Base-by-base conservation (phyloP, 2,329 filamentous ascomycete species). In the Xylaria sp. region DNA sequence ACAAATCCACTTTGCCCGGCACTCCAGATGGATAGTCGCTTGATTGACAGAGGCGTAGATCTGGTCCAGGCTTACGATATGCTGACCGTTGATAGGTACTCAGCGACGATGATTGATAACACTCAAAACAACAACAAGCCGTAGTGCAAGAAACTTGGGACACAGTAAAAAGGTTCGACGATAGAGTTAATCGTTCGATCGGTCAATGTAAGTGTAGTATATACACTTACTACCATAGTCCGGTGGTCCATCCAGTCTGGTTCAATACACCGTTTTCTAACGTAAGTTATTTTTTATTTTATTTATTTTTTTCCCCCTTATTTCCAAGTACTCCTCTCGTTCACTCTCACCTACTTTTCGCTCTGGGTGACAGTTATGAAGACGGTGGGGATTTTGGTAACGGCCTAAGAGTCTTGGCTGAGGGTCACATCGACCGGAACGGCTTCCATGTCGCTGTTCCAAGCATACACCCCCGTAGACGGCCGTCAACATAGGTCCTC, bases 341-440 rank as follows among this genome's bases (percentile, higher is more conserved):
- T n/a, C 33, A 15, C 6, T 13, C 28, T 71, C 67, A 70, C 70
- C 70, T 71, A 71, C 70, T 71, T 71, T 71, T 58, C 20, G 20
- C 23, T 55, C 41, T 31, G 55, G 56, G 55, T 43, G 49, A 64
- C 66, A 63, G 68, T 69, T 57, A 67, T 66, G 63, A 65, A 72
- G 67, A 71, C 66, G 59, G 70, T 73, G 68, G 69, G 64, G 65
- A 51, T 64, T 36, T 9, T 58, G 65, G 68, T 70, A 68, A 72
- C 67, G 67, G 72, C 67, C 69, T 72, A 68, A 71, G 65, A 51
- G 63, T 71, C 75, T 77, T 77, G 75, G 76, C 75, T 75, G 71
- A 74, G 74, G 75, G 73, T 75, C 73, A 72, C 71, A 73, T 69
- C 70, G 67, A 69, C 73, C 74, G 75, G 76, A 77, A 76, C 72